Evolutionary conservation across 768 basidiomycete species (phyloP).

Genomic region (Crucibulum laeve): DNA sequence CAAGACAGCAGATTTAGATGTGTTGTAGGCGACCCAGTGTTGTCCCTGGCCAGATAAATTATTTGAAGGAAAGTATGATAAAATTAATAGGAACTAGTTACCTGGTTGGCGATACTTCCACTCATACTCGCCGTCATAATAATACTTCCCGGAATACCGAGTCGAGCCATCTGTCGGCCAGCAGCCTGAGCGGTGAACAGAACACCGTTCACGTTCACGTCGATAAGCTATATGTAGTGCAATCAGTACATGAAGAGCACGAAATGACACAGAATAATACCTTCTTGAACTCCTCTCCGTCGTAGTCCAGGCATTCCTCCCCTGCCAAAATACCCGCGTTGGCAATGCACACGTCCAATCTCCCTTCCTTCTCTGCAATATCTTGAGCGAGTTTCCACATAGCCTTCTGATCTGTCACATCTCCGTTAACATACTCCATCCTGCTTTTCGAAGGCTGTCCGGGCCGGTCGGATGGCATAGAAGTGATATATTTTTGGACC

Average conservation of each 20-base stretch:
- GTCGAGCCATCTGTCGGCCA: constrained; percentile 50
- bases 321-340: constrained; percentile 57
- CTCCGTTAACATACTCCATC: constrained; percentile 45
- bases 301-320: constrained; percentile 49
- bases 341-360: constrained; percentile 63
- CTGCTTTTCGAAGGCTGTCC: constrained; percentile 15
- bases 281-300: constrained; percentile 51
- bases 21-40: constrained; percentile 70
- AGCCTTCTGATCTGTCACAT: constrained; percentile 52
- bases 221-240: constrained; percentile 38
- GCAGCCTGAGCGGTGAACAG: constrained; percentile 60
- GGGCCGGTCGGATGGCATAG: constrained; percentile 16
- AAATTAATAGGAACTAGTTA: constrained; percentile 14
- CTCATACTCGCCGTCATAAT: constrained; percentile 60
- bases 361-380: constrained; percentile 54
- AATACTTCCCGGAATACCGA: constrained; percentile 46
- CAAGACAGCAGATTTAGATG: constrained; percentile 72
- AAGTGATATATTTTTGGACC: constrained; percentile 39
- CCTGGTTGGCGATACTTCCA: constrained; percentile 58
- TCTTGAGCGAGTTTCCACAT: constrained; percentile 43
- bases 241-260: neutral
- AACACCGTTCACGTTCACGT: constrained; percentile 58
- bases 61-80: neutral
- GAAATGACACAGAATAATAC: constrained; percentile 23
- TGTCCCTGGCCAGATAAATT: constrained; percentile 41